Evolutionary conservation across 768 basidiomycete species (phyloP), one percentile per base, ranked within the genome.

Genomic region (Mycena galericulata): DNA sequence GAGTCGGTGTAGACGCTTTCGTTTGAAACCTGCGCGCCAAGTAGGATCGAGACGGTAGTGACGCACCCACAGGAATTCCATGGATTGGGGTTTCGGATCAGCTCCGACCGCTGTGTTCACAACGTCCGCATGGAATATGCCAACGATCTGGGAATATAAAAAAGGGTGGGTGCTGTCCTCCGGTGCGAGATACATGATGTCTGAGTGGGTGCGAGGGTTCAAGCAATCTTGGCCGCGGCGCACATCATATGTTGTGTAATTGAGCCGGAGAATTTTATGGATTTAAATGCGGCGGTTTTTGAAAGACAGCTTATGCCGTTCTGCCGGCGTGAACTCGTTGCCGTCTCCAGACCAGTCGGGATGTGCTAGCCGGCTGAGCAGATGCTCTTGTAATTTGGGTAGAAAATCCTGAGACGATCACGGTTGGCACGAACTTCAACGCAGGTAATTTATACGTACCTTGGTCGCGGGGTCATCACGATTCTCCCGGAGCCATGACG

Each of bases 201-300:
- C 73, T 1, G 62, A 18, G 69, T 70, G 57, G 59, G 77, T 12
- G 79, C 57, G 22, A 4, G 76, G 73, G 36, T 81, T 80, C 46
- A 83, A 59, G 0, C 67, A 53, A 55, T 85, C 82, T 63, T 83
- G 80, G 5, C 68, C 70, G 75, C 45, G 34, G 11, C 53, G 53
- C 1, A 67, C 30, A 26, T 67, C 59, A 36, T 67, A 67, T 4
- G 40, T 80, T 0, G 79, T 81, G 61, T 81, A 81, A 69, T 81
- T 79, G 54, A 82, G 36, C 0, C 73, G 73, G 4, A 80, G 7
- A n/a, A 71, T 62, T 45, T 73, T 73, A 65, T 80, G 77, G 14
- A 2, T 30, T 41, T 62, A 80, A 38, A 76, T 59, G 43, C 17
- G 58, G 67, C 54, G 67, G 64, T 75, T 77, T 8, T 14, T 11